Base-by-base conservation (phyloP, 768 basidiomycete species). In the Suillus clintonianus region DNA sequence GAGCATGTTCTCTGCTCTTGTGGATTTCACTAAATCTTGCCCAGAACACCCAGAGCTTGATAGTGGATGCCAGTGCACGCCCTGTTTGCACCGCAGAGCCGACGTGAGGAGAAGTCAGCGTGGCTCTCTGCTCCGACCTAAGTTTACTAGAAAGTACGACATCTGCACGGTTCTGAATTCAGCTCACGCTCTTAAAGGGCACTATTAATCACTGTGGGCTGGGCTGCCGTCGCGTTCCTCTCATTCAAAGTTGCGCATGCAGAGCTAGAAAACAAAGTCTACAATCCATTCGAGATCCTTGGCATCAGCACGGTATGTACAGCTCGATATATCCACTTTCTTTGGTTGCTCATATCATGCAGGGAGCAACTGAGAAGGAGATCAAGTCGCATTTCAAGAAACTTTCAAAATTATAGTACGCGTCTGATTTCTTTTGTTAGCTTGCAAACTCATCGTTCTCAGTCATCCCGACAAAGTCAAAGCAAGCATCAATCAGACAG, bases 381-480 rank as follows among this genome's bases (percentile, higher is more conserved):
- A 96, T 99, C 77, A 99, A 98, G 78, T 90, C 92, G 3, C 92
- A 94, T 74, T 99, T 89, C 83, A 97, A 96, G 79, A 90, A 91
- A 69, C 84, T 99, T 19, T 96, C 96, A 2, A 84, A 90, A 69
- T 79, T 89, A 76, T 97, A 90, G 96, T 97, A 71, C n/a, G 70
- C 68, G 6, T 54, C 8, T 15, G 4, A 11, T 24, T n/a, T 17
- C 2, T 2, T 34, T 0, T 22, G 1, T 9, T 15, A 6, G 19
- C 48, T 24, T 48, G 5, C 43, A 66, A 57, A 74, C 54, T 60
- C 42, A 0, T 24, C 39, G 0, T 42, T 32, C 54, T 47, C 55
- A 99, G 96, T 76, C 97, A 99, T 74, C 97, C 97, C 0, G 97
- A 99, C 82, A 99, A 99, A 80, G 93, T 96, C 65, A 90, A 87